A percentile compares a stretch with the other conserved stretches of the same genome.
Conservation (phyloP, 176 grass and related monocot species). For the Zea mays region Zm-B73-REFERENCE-NAM-5.0 NC_050098.1:191132001-191132500, state of each 20-base stretch:
- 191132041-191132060: not conserved
- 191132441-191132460: conserved; percentile 7
- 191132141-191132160: conserved; percentile 60
- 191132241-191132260: conserved; percentile 61
- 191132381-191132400: conserved; percentile 80
- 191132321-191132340: conserved; percentile 52
- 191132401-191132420: conserved; percentile 94
- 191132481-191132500: not conserved
- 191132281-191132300: conserved; percentile 58
- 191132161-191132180: conserved; percentile 62
- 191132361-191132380: conserved; percentile 83
- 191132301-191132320: conserved; percentile 74
- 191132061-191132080: conserved; percentile 41
- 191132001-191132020: not conserved
- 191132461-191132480: not conserved
- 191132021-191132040: conserved; percentile 14
- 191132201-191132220: conserved; percentile 44
- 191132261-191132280: conserved; percentile 52
- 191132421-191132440: conserved; percentile 79
- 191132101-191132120: conserved; percentile 56
- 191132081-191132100: conserved; percentile 34
- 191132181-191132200: conserved; percentile 76
- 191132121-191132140: conserved; percentile 75
- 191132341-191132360: conserved; percentile 71
- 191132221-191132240: conserved; percentile 49